Evolutionary conservation across 2,329 filamentous ascomycete species (phyloP).

Genomic region (Coniochaeta prunicola): DNA sequence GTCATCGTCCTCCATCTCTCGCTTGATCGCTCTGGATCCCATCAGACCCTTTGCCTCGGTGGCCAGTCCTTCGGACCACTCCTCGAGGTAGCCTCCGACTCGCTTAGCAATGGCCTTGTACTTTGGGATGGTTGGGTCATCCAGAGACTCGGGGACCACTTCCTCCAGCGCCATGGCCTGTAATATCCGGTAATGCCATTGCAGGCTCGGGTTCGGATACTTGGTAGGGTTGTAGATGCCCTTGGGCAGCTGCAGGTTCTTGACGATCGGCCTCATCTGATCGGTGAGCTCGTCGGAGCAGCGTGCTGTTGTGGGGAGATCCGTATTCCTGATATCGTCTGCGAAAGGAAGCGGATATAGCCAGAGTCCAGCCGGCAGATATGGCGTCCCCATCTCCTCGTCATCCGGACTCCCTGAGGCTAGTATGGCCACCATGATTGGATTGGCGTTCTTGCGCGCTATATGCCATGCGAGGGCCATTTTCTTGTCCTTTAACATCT

Average conservation of each 20-base stretch:
- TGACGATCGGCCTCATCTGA: conserved; percentile 72
- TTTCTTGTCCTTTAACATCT: conserved; percentile 71
- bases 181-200: conserved; percentile 96
- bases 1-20: conserved; percentile 40
- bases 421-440: conserved; percentile 72
- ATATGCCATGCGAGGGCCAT: conserved; percentile 88
- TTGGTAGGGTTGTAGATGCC: conserved; percentile 75
- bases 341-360: conserved; percentile 80
- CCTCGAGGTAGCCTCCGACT: conserved; percentile 68
- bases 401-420: conserved; percentile 63
- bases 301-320: conserved; percentile 40
- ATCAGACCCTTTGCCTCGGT: conserved; percentile 35
- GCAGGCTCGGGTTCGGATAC: conserved; percentile 86
- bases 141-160: conserved; percentile 66
- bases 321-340: conserved; percentile 77
- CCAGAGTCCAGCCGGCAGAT: conserved; percentile 80
- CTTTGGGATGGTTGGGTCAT: conserved; percentile 77
- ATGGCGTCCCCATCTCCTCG: conserved; percentile 58
- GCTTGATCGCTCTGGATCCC: conserved; percentile 39
- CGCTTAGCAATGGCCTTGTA: conserved; percentile 86
- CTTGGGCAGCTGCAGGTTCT: conserved; percentile 83
- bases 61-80: conserved; percentile 67
- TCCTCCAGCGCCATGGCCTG: conserved; percentile 90
- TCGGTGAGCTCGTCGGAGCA: conserved; percentile 69
- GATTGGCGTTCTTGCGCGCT: conserved; percentile 70